A percentile compares a stretch with the other conserved stretches of the same genome.
These are phyloP conservation scores for Eucalyptus caleyi DNA, from an alignment of 345 rosid genomes.

Conservation along the genomic window DNA sequence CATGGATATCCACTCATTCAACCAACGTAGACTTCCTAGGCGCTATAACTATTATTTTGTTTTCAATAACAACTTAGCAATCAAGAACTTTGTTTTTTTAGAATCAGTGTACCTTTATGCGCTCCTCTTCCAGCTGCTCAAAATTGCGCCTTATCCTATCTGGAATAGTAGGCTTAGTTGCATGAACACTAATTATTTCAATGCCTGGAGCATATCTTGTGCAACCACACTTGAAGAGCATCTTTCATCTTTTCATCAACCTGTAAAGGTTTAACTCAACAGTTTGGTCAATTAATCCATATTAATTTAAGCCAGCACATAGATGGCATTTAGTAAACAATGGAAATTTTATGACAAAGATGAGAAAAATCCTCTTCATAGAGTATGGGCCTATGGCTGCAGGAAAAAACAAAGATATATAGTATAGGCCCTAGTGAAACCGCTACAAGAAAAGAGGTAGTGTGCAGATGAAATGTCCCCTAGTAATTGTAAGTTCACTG, in stretches of 20 bases:
- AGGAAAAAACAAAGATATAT: neutral
- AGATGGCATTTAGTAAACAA: neutral
- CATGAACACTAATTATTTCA: conserved; percentile 80
- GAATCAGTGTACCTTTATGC: conserved; percentile 50
- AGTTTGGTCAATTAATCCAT: neutral
- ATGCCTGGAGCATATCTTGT: conserved; percentile 85
- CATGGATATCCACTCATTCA: neutral
- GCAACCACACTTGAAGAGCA: conserved; percentile 83
- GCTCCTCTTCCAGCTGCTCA: conserved; percentile 92
- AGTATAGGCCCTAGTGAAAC: neutral
- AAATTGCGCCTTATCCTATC: conserved; percentile 64
- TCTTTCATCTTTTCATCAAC: conserved; percentile 92
- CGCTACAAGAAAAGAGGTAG: neutral
- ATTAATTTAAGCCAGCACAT: neutral
- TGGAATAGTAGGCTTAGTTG: conserved; percentile 77
- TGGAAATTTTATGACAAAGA: neutral
- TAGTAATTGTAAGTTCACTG: neutral
- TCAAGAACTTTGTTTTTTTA: neutral
- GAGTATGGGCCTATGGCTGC: neutral
- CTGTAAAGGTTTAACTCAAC: conserved; percentile 14
- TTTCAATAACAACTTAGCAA: neutral
- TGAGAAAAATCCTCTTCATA: neutral
- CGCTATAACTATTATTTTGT: neutral
- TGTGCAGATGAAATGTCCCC: neutral
- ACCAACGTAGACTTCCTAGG: neutral